Evolutionary conservation across 1,139 yeast genomes (phyloP).

Genomic region (Blastobotrys capitulatus): DNA sequence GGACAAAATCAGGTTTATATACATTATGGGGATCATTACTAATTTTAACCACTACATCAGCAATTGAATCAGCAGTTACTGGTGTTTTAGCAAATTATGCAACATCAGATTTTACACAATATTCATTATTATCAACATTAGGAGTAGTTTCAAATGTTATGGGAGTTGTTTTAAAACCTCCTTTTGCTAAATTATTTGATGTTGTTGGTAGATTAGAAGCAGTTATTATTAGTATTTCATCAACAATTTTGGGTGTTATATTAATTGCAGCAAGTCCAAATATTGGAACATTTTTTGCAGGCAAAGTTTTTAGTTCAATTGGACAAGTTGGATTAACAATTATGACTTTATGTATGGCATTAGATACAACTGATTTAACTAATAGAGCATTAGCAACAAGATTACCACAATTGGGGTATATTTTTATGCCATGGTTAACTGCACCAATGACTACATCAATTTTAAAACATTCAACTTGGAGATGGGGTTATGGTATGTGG

Average conservation of each 20-base stretch:
- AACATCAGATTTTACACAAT: constrained; percentile 37
- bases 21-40: constrained; percentile 31
- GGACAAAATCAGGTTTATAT: constrained; percentile 23
- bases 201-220: constrained; percentile 40
- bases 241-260: constrained; percentile 10
- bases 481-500: constrained; percentile 72
- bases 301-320: constrained; percentile 34
- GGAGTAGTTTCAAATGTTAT: constrained; percentile 39
- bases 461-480: constrained; percentile 39
- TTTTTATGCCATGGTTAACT: constrained; percentile 16
- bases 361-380: constrained; percentile 36
- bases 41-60: constrained; percentile 35
- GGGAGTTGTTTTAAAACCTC: constrained; percentile 37
- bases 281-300: constrained; percentile 32
- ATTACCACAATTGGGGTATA: constrained; percentile 27
- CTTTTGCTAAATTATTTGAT: constrained; percentile 38
- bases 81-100: constrained; percentile 37
- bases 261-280: constrained; percentile 22
- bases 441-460: constrained; percentile 18
- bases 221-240: constrained; percentile 30
- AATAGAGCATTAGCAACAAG: constrained; percentile 36
- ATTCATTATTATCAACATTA: constrained; percentile 38
- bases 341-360: constrained; percentile 36
- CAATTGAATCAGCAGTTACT: constrained; percentile 38
- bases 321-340: constrained; percentile 37